phyloP scores from a whole-genome alignment of 1,284 basidiomycete genomes.

The Cutaneotrichosporon cyanovorans region DNA sequence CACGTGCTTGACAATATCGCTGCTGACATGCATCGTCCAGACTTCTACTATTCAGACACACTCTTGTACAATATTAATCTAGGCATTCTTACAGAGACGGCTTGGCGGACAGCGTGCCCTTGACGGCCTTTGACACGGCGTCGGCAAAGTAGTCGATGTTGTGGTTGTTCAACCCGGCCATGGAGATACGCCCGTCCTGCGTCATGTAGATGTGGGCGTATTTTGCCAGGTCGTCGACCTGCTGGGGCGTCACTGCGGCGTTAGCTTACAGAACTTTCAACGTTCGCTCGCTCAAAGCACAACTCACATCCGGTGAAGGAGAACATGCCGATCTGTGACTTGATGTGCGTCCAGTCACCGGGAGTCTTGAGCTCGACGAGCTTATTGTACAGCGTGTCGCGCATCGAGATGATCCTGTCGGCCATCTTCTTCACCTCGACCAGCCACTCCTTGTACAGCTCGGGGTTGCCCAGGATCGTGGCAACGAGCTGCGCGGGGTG shows the following conservation, averaged over 20 bases:
- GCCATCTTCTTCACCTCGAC: slow-evolving; percentile 91
- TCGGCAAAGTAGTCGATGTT: slow-evolving; percentile 91
- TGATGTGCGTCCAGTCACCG: slow-evolving; percentile 92
- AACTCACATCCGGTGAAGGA: slow-evolving; percentile 67
- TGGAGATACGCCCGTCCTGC: slow-evolving; percentile 72
- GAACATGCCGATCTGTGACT: slow-evolving; percentile 73
- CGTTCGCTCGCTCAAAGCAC: not conserved
- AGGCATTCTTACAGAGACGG: slow-evolving; percentile 1
- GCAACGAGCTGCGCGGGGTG: slow-evolving; percentile 79
- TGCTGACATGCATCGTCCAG: not conserved
- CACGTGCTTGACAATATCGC: too few relatives aligned
- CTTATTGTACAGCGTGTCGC: slow-evolving; percentile 71
- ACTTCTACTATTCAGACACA: not conserved
- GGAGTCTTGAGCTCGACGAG: slow-evolving; percentile 82
- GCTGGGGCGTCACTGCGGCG: slow-evolving; percentile 56
- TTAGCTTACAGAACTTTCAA: too few relatives aligned
- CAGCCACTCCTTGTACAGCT: slow-evolving; percentile 82
- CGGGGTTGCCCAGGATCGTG: slow-evolving; percentile 68
- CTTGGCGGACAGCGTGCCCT: slow-evolving; percentile 53
- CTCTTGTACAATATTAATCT: not conserved
- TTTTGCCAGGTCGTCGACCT: slow-evolving; percentile 79
- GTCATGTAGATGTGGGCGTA: slow-evolving; percentile 84
- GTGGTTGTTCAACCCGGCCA: slow-evolving; percentile 84
- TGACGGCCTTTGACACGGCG: slow-evolving; percentile 73
- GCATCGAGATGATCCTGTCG: slow-evolving; percentile 91